Evolutionary conservation across 2,329 filamentous ascomycete species (phyloP).

Genomic region (Cladosporium sphaerospermum): DNA sequence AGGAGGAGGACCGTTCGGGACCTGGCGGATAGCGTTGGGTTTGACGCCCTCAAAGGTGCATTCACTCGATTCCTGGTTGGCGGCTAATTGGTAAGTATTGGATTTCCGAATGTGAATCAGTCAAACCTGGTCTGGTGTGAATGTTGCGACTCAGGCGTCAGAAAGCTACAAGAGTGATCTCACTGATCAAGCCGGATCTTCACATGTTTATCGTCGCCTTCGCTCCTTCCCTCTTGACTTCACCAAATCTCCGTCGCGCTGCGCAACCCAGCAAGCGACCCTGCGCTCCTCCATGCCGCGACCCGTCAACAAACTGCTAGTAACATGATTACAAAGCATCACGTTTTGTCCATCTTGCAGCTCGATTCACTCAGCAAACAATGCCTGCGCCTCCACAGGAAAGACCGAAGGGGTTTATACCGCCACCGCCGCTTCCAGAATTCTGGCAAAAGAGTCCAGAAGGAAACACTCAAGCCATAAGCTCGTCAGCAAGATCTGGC

Average conservation of each 20-base stretch:
- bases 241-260: too few relatives aligned
- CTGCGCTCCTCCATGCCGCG: too few relatives aligned
- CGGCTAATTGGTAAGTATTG: background rate
- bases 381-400: conserved; percentile 6
- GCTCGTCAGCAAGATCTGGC: conserved; percentile 3
- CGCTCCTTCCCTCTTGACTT: background rate
- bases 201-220: background rate
- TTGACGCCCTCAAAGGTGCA: conserved; percentile 13
- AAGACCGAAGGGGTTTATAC: conserved; percentile 15
- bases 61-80: conserved; percentile 13
- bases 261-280: too few relatives aligned
- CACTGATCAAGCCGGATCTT: background rate
- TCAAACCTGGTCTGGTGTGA: too few relatives aligned
- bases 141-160: too few relatives aligned
- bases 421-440: conserved; percentile 24
- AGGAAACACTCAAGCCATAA: conserved; percentile 3
- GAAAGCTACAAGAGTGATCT: background rate
- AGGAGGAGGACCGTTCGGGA: conserved; percentile 15
- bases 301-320: too few relatives aligned
- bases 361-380: background rate
- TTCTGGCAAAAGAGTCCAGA: conserved; percentile 16
- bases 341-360: background rate
- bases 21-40: conserved; percentile 13
- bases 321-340: background rate
- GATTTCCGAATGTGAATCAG: background rate